These are phyloP conservation scores for Pseudozyma hubeiensis DNA, from an alignment of 1,284 basidiomycete genomes.

Conservation along the genomic window DNA sequence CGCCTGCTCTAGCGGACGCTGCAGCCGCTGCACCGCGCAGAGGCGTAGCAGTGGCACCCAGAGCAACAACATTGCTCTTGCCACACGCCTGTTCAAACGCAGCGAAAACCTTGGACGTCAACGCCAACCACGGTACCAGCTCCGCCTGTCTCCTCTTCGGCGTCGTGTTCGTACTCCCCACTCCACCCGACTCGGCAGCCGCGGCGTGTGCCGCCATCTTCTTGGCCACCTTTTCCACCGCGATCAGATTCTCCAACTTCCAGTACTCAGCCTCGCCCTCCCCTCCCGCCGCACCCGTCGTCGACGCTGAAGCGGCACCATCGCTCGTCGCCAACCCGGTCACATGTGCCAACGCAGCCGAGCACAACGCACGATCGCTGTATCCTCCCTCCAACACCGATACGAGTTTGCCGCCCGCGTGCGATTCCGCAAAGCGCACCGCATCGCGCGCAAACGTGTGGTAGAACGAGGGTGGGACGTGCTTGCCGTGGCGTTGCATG, in stretches of 20 bases:
- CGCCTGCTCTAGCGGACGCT: conserved; percentile 1
- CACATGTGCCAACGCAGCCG: conserved; percentile 71
- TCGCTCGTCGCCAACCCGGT: conserved; percentile 35
- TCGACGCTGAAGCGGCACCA: not conserved
- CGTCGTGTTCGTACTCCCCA: conserved; percentile 29
- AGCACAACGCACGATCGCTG: conserved; percentile 81
- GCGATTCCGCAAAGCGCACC: conserved; percentile 76
- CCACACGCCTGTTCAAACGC: conserved; percentile 56
- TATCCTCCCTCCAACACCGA: conserved; percentile 96
- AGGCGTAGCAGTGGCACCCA: conserved; percentile 14
- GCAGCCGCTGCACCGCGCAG: conserved; percentile 1
- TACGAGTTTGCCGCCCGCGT: conserved; percentile 79
- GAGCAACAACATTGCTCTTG: conserved; percentile 20
- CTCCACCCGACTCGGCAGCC: conserved; percentile 1
- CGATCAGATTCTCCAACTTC: conserved; percentile 52
- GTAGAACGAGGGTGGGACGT: conserved; percentile 89
- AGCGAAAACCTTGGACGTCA: conserved; percentile 52
- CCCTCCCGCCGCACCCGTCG: not conserved
- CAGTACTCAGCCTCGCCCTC: conserved; percentile 35
- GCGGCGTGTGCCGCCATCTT: conserved; percentile 49
- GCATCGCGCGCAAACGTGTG: conserved; percentile 83
- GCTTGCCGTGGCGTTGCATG: conserved; percentile 93
- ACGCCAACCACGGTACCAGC: conserved; percentile 44
- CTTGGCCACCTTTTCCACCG: conserved; percentile 58
- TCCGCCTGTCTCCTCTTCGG: conserved; percentile 43